Conservation (phyloP, 768 basidiomycete species). For the Boletus patriciae region DNA sequence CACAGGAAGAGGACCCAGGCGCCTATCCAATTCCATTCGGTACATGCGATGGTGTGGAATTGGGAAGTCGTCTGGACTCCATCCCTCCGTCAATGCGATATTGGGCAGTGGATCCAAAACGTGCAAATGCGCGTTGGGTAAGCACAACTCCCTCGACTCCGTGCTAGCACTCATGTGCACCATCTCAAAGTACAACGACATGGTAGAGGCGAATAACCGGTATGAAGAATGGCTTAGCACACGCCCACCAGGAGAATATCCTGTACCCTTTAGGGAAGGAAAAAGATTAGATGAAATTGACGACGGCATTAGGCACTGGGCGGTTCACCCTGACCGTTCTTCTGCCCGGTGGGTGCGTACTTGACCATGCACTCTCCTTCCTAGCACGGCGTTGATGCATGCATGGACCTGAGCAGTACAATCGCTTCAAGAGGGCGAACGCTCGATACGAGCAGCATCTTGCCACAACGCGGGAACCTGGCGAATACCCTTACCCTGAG, state of each 20-base stretch:
- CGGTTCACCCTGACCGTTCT: not conserved
- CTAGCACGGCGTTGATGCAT: not conserved
- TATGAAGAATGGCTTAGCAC: constrained; percentile 21
- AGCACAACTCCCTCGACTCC: not conserved
- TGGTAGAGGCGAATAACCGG: constrained; percentile 6
- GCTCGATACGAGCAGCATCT: constrained; percentile 12
- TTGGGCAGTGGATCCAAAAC: constrained; percentile 12
- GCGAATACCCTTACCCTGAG: constrained; percentile 6
- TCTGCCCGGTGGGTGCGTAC: constrained; percentile 11
- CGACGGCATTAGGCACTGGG: constrained; percentile 7
- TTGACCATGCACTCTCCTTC: not conserved
- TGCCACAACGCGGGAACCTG: not conserved
- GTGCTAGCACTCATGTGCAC: not conserved
- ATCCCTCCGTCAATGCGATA: not conserved
- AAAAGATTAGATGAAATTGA: constrained; percentile 1
- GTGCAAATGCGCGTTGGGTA: constrained; percentile 9
- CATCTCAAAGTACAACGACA: constrained; percentile 3
- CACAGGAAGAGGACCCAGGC: constrained; percentile 12
- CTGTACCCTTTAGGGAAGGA: constrained; percentile 3
- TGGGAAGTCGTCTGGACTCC: constrained; percentile 23
- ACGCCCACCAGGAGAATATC: constrained; percentile 8
- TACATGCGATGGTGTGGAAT: not conserved
- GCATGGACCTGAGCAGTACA: constrained; percentile 1
- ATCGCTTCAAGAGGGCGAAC: constrained; percentile 2
- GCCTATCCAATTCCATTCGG: constrained; percentile 20